Conservation (phyloP, 306 rosid species). For the Aeschynomene evenia region DNA sequence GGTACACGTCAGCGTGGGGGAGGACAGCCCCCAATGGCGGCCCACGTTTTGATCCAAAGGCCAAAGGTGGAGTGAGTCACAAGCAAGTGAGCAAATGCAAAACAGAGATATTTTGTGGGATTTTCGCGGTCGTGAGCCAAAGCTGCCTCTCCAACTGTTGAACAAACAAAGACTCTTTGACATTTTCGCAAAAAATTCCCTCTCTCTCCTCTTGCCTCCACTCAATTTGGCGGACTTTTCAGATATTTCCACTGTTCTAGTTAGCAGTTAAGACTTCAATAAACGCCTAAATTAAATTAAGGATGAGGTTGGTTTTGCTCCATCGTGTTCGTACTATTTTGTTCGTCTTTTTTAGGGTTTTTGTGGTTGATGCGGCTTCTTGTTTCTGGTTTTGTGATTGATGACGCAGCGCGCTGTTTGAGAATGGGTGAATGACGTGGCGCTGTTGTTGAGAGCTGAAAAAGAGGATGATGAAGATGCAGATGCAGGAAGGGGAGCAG, state of each 20-base stretch:
- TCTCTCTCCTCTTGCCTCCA: constrained; percentile 26
- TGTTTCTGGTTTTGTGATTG: neutral
- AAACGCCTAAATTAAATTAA: neutral
- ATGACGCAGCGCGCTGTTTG: constrained; percentile 19
- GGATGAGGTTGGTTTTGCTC: constrained; percentile 20
- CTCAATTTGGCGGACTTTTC: constrained; percentile 28
- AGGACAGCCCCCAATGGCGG: neutral
- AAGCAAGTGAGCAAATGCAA: neutral
- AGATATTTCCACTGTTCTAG: constrained; percentile 32
- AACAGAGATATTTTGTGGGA: constrained; percentile 45
- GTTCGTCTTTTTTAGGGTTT: constrained; percentile 9
- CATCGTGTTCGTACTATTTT: neutral
- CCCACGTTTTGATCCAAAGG: constrained; percentile 1
- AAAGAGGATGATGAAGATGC: neutral
- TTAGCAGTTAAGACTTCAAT: neutral
- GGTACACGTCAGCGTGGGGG: constrained; percentile 15
- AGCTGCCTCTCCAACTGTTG: neutral
- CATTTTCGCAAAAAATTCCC: neutral
- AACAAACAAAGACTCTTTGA: constrained; percentile 20
- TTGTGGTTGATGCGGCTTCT: neutral
- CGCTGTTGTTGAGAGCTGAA: neutral
- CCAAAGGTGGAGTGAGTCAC: neutral
- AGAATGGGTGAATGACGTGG: constrained; percentile 57
- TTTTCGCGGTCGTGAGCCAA: constrained; percentile 43
- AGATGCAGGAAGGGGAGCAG: neutral